A percentile compares a stretch with the other conserved stretches of the same genome.
phyloP scores from a whole-genome alignment of 1,284 basidiomycete genomes.

The Thecaphora thlaspeos region DNA sequence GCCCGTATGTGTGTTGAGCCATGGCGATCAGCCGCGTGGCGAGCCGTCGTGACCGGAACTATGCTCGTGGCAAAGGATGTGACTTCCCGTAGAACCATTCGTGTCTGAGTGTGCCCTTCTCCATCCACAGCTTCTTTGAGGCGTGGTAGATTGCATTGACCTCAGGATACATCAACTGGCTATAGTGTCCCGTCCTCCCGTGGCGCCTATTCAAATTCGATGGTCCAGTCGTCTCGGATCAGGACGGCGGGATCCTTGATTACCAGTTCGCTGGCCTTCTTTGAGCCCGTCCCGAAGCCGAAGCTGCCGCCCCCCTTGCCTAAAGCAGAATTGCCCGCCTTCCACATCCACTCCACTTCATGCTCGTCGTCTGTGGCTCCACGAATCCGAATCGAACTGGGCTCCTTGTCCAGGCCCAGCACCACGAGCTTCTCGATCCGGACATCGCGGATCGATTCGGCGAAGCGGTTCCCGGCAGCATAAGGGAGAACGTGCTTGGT shows the following conservation, averaged over 20 bases:
- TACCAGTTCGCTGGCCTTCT: constrained; percentile 36
- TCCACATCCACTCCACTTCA: constrained; percentile 35
- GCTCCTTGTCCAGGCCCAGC: constrained; percentile 42
- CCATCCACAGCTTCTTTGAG: no score
- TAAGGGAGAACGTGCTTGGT: constrained; percentile 26
- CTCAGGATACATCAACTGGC: no score
- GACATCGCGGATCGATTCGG: constrained; percentile 35
- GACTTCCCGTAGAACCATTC: no score
- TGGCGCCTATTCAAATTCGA: constrained; percentile 24
- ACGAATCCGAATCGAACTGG: constrained; percentile 18
- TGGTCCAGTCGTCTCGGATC: constrained; percentile 42
- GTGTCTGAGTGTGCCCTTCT: no score
- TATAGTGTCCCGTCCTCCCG: no score
- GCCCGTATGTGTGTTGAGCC: no score
- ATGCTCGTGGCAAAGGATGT: no score
- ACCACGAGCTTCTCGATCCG: constrained; percentile 53
- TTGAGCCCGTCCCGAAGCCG: constrained; percentile 10
- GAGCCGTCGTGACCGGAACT: no score
- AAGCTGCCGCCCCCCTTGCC: constrained; percentile 7
- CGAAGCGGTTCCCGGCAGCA: constrained; percentile 35
- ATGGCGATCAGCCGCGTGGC: no score
- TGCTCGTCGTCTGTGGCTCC: background rate
- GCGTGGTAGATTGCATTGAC: no score
- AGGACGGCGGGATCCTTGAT: constrained; percentile 47
- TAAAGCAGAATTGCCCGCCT: constrained; percentile 19